Percentiles rank a stretch among this genome's conserved stretches.
These are phyloP conservation scores for Fragosphaeria purpurea DNA, from an alignment of 2,329 filamentous ascomycete species.

Conservation along the genomic window DNA sequence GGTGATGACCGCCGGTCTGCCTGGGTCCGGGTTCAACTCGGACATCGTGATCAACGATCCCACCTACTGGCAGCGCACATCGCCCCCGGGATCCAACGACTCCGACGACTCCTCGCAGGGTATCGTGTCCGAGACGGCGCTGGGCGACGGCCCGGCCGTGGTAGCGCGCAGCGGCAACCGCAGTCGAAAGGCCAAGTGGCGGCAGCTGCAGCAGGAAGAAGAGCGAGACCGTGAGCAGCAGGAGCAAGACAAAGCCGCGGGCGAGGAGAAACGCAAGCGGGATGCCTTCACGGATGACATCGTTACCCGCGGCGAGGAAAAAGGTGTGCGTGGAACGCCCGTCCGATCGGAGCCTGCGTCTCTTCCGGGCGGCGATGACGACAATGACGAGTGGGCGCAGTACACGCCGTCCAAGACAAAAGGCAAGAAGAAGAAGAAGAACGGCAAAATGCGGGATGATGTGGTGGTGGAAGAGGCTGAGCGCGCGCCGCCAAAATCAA, in stretches of 20 bases:
- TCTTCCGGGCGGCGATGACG: neutral
- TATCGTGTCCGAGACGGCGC: conserved; percentile 13
- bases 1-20: conserved; percentile 55
- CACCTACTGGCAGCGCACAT: conserved; percentile 51
- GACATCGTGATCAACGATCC: conserved; percentile 60
- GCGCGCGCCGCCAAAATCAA: neutral
- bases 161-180: conserved; percentile 3
- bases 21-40: conserved; percentile 61
- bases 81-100: conserved; percentile 51
- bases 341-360: neutral
- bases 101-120: conserved; percentile 5
- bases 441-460: conserved; percentile 31
- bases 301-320: neutral
- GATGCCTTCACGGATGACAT: neutral
- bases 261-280: neutral
- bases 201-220: neutral
- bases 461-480: conserved; percentile 19
- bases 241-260: neutral
- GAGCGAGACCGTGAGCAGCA: too few relatives aligned
- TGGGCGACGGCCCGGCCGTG: conserved; percentile 8
- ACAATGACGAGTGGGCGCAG: conserved; percentile 10
- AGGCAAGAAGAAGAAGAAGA: conserved; percentile 31
- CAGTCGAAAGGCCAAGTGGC: conserved; percentile 7
- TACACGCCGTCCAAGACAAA: conserved; percentile 23
- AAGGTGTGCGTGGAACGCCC: neutral